These are phyloP conservation scores for Aspergillus persii DNA, from an alignment of 2,329 filamentous ascomycete species.

Conservation along the genomic window DNA sequence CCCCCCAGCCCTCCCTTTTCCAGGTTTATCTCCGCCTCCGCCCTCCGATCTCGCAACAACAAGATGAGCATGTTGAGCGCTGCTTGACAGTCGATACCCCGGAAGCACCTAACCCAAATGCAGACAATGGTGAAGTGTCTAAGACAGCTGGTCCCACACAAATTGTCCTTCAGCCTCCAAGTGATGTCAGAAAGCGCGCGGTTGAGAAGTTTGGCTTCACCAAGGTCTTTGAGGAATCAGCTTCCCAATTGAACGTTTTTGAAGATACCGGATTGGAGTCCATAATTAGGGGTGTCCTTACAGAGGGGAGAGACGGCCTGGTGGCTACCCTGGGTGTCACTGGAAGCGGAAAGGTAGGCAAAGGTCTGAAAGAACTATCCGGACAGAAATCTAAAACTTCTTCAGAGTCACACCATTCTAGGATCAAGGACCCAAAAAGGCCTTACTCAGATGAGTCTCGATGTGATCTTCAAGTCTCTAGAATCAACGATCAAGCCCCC, in stretches of 20 bases:
- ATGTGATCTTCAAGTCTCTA: conserved; percentile 83
- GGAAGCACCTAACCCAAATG: conserved; percentile 30
- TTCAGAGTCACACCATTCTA: conserved; percentile 89
- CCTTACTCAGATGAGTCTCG: conserved; percentile 85
- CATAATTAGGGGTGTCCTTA: conserved; percentile 77
- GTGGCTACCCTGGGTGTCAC: conserved; percentile 91
- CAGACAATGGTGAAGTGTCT: conserved; percentile 30
- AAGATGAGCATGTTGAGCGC: conserved; percentile 52
- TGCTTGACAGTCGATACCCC: conserved; percentile 75
- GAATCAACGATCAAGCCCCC: conserved; percentile 67
- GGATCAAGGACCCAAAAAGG: conserved; percentile 84
- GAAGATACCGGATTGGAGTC: conserved; percentile 71
- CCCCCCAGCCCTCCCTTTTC: conserved; percentile 65
- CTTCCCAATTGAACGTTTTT: conserved; percentile 83
- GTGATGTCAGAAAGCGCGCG: conserved; percentile 77
- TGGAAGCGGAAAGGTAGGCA: conserved; percentile 85
- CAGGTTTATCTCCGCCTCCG: conserved; percentile 87
- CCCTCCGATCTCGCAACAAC: conserved; percentile 54
- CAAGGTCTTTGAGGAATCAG: conserved; percentile 82
- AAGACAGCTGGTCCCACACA: conserved; percentile 55
- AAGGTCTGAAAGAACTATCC: background rate
- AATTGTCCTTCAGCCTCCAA: conserved; percentile 75
- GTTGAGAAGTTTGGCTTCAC: conserved; percentile 96
- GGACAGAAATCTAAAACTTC: conserved; percentile 10
- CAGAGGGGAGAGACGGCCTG: conserved; percentile 82